Evolutionary conservation across 495 filamentous ascomycete species (phyloP).

Genomic region (Neurospora sp.): DNA sequence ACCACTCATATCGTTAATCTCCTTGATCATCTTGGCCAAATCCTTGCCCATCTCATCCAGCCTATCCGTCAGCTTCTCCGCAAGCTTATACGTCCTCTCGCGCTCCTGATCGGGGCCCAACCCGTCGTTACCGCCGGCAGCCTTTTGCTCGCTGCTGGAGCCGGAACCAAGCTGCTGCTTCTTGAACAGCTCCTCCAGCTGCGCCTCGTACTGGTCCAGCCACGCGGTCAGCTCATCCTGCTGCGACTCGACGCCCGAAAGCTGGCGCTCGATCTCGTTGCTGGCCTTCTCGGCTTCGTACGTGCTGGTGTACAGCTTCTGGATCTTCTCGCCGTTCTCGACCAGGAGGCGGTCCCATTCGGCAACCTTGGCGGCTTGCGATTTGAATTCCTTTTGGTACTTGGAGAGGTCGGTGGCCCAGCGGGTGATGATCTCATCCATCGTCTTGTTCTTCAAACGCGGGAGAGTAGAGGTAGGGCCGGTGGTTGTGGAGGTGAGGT

Average conservation of each 20-base stretch:
- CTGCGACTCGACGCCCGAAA: conserved; percentile 77
- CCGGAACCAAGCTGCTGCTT: conserved; percentile 36
- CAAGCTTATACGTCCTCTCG: conserved; percentile 85
- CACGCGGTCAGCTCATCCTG: conserved; percentile 78
- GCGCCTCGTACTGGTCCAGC: conserved; percentile 80
- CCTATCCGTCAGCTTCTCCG: conserved; percentile 79
- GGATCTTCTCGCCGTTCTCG: conserved; percentile 84
- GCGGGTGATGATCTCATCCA: conserved; percentile 98
- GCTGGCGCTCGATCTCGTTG: conserved; percentile 81
- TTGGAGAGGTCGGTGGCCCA: conserved; percentile 93
- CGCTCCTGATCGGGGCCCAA: conserved; percentile 88
- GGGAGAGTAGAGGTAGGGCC: conserved; percentile 75
- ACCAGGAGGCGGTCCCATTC: conserved; percentile 88
- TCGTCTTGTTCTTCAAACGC: conserved; percentile 92
- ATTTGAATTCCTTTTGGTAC: conserved; percentile 90
- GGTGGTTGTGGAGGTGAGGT: conserved; percentile 58
- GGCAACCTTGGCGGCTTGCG: conserved; percentile 76
- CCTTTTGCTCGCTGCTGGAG: conserved; percentile 18
- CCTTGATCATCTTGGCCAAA: conserved; percentile 89
- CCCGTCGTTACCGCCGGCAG: conserved; percentile 43
- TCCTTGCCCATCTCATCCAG: conserved; percentile 88
- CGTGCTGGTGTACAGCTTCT: conserved; percentile 75
- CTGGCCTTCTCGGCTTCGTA: conserved; percentile 87
- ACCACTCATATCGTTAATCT: conserved; percentile 81
- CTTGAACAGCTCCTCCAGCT: conserved; percentile 76